Percentiles rank a stretch among this genome's conserved stretches.
phyloP scores from a whole-genome alignment of 2,329 filamentous ascomycete genomes.

The Aspergillus ruber region DNA sequence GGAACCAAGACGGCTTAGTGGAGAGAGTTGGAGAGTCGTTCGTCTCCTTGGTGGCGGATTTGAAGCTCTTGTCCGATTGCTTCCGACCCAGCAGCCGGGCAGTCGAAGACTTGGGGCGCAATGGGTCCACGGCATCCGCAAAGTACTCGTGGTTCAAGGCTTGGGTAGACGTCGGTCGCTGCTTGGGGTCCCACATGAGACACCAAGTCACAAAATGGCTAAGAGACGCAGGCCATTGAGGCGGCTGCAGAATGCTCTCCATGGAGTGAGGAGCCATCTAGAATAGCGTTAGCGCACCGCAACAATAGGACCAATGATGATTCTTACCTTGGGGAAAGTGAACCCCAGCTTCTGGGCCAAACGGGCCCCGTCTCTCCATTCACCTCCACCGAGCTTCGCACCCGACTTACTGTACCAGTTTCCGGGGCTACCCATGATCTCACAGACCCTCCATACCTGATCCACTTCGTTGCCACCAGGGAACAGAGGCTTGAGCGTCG shows the following conservation, averaged over 20 bases:
- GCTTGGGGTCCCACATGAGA: slow-evolving; percentile 96
- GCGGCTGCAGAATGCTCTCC: slow-evolving; percentile 83
- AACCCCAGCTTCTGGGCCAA: slow-evolving; percentile 95
- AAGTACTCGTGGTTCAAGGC: slow-evolving; percentile 97
- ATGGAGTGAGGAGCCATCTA: slow-evolving; percentile 96
- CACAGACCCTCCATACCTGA: slow-evolving; percentile 96
- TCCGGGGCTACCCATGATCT: slow-evolving; percentile 98
- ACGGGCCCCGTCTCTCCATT: slow-evolving; percentile 92
- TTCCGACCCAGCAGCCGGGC: slow-evolving; percentile 82
- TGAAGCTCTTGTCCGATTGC: slow-evolving; percentile 71
- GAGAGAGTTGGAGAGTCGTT: slow-evolving; percentile 54
- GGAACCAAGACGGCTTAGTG: slow-evolving; percentile 92
- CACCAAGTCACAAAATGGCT: slow-evolving; percentile 97
- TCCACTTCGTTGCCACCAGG: slow-evolving; percentile 97
- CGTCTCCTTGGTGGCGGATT: slow-evolving; percentile 57
- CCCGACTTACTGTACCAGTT: slow-evolving; percentile 96
- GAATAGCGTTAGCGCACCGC: slow-evolving; percentile 3
- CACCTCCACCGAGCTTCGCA: slow-evolving; percentile 79
- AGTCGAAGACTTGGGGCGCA: slow-evolving; percentile 83
- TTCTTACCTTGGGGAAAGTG: slow-evolving; percentile 75
- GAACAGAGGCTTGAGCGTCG: slow-evolving; percentile 92
- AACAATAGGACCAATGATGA: neutral
- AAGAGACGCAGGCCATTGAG: slow-evolving; percentile 84
- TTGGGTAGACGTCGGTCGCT: slow-evolving; percentile 82
- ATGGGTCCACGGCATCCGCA: slow-evolving; percentile 79